Evolutionary conservation across 1,284 basidiomycete genomes (phyloP), one percentile per base, ranked within the genome.

Genomic region (Chalciporus sp.): DNA sequence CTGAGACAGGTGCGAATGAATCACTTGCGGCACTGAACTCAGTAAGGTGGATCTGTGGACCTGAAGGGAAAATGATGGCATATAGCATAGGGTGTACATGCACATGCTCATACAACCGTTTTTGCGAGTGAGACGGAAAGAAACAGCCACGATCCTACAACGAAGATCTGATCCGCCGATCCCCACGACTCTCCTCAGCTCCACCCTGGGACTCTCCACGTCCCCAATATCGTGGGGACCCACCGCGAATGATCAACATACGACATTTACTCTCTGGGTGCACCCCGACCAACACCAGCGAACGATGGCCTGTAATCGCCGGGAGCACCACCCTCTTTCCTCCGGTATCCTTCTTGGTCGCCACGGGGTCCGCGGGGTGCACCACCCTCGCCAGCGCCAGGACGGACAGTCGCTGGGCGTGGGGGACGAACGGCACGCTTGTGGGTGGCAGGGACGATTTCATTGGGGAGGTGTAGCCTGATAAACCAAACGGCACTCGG

Each of bases 391-490:
- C 82, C 79, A 57, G 74, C 82, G 53, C 82, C 81, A 47, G 80
- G 80, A 64, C 92, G 90, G 61, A 88, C 82, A 58, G 76, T 70
- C 49, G 90, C 88, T 40, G 89, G 90, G 64, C 85, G 88, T 65
- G 80, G 81, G 58, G 82, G 84, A 75, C 84, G 93, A 64, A 73
- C 88, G 57, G 91, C 90, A 81, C 94, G 96, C 84, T 95, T 95
- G 85, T 95, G 92, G 63, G 95, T 98, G 58, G 91, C 78, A 60
- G 95, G 95, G 56, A 98, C 95, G 68, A 98, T 97, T 78, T 96
- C 94, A 58, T 78, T 77, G 54, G 94, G 94, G 65, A 97, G 87
- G 80, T 96, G 92, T 56, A 97, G 84, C 90, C 89, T 94, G 58
- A 12, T 3, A 26, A n/a, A 42, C n/a, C 27, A 26, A 23, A 31